phyloP scores from a whole-genome alignment of 2,329 filamentous ascomycete species.

The Fusarium sp. region DNA sequence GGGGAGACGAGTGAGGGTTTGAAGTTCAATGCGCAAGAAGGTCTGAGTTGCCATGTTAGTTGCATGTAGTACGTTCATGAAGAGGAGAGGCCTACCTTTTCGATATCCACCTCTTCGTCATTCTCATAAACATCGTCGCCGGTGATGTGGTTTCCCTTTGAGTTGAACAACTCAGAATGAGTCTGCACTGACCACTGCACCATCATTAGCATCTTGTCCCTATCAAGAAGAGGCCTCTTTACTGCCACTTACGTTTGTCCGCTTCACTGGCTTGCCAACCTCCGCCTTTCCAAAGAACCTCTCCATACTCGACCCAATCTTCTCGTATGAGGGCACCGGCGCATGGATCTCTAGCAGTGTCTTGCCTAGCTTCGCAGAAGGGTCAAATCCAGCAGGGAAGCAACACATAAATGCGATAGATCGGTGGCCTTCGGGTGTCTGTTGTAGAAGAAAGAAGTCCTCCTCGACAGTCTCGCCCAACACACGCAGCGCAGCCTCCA shows the following conservation, averaged over 20 bases:
- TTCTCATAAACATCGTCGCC: conserved; percentile 26
- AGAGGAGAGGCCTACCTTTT: conserved; percentile 5
- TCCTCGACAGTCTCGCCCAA: conserved; percentile 70
- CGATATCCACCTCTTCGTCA: conserved; percentile 24
- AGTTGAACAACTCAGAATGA: conserved; percentile 19
- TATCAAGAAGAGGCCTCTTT: too few relatives aligned
- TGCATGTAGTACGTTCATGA: accelerated
- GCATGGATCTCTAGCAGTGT: conserved; percentile 51
- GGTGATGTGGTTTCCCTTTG: conserved; percentile 35
- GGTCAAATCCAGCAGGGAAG: conserved; percentile 68
- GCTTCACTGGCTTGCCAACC: conserved; percentile 63
- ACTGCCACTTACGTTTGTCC: conserved; percentile 60
- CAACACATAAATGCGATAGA: conserved; percentile 67
- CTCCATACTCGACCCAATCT: conserved; percentile 69
- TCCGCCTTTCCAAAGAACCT: conserved; percentile 64
- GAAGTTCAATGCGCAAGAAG: conserved; percentile 64
- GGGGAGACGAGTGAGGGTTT: conserved; percentile 67
- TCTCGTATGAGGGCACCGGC: conserved; percentile 69
- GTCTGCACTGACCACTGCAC: conserved; percentile 25
- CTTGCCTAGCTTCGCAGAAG: conserved; percentile 65
- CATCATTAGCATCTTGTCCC: background rate
- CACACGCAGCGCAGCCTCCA: conserved; percentile 55
- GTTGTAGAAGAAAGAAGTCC: conserved; percentile 67
- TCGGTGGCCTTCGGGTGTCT: conserved; percentile 59
- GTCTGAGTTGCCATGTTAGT: conserved; percentile 44